phyloP scores from a whole-genome alignment of 163 green algal genomes.

The Scenedesmus sp. region DNA sequence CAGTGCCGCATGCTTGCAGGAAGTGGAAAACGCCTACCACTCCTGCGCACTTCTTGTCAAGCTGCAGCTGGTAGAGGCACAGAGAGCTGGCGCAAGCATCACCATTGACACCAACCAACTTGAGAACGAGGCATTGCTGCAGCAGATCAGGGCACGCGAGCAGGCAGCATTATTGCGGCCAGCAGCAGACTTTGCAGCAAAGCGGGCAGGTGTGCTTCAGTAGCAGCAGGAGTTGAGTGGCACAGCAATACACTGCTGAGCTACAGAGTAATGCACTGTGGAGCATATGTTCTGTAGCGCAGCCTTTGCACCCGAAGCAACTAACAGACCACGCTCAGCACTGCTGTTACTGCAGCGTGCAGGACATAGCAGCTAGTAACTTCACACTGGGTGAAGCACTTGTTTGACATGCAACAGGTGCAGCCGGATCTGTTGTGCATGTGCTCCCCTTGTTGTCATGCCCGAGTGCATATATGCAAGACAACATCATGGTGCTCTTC shows the following conservation, averaged over 20 bases:
- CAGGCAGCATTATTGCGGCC: conserved; percentile 19
- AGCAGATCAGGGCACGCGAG: conserved; percentile 20
- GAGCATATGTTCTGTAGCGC: too few species aligned
- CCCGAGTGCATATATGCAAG: background rate
- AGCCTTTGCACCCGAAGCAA: too few species aligned
- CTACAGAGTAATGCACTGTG: too few species aligned
- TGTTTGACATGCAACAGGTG: too few species aligned
- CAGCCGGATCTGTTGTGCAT: too few species aligned
- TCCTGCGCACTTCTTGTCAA: conserved; percentile 43
- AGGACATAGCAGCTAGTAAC: background rate
- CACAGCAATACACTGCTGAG: background rate
- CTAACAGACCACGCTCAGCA: too few species aligned
- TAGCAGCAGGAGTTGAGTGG: background rate
- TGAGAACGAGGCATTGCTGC: conserved; percentile 36
- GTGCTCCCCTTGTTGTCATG: too few species aligned
- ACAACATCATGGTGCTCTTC: background rate
- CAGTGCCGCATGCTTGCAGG: conserved; percentile 12
- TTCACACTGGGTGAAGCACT: too few species aligned
- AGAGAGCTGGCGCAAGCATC: conserved; percentile 30
- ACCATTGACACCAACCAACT: conserved; percentile 14
- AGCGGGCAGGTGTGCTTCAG: background rate
- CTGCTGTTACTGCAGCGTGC: too few species aligned
- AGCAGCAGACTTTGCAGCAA: conserved; percentile 43
- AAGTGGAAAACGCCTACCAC: conserved; percentile 47
- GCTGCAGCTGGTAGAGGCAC: conserved; percentile 32